These are phyloP conservation scores for Candida saitoana DNA, from an alignment of 805 yeast species.

Conservation along the genomic window DNA sequence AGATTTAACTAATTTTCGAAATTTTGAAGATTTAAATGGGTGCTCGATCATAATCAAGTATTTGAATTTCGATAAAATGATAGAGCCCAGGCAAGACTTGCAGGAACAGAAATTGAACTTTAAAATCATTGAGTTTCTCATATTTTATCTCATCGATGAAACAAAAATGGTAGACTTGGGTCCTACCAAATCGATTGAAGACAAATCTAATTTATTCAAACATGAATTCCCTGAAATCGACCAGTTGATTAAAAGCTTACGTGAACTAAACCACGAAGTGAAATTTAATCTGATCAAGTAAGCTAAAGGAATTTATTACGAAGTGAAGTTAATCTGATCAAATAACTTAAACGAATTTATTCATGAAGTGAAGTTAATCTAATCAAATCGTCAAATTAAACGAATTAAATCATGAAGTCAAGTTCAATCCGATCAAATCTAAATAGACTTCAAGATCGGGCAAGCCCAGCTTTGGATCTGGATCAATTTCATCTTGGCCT, in stretches of 20 bases:
- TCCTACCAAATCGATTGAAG: conserved; percentile 14
- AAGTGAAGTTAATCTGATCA: neutral
- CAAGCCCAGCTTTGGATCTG: too few species aligned
- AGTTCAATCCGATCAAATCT: too few species aligned
- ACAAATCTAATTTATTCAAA: conserved; percentile 34
- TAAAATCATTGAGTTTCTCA: conserved; percentile 62
- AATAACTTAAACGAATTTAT: neutral
- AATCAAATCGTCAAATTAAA: too few species aligned
- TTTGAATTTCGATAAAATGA: conserved; percentile 21
- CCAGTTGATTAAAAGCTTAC: conserved; percentile 31
- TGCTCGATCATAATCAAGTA: conserved; percentile 47
- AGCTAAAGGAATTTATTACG: neutral
- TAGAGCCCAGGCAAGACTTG: conserved; percentile 7
- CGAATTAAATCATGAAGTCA: too few species aligned
- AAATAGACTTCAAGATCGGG: too few species aligned
- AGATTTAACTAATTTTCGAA: conserved; percentile 52
- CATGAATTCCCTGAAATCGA: conserved; percentile 39
- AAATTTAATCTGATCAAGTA: neutral
- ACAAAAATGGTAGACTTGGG: conserved; percentile 9
- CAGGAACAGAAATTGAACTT: conserved; percentile 51
- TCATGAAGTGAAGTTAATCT: too few species aligned
- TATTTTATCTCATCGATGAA: conserved; percentile 68
- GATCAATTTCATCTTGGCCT: neutral
- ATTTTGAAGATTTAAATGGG: conserved; percentile 56
- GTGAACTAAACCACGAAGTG: conserved; percentile 22